Base-by-base conservation (phyloP, 257 asterid genomes). In the Gentiana dahurica region DNA sequence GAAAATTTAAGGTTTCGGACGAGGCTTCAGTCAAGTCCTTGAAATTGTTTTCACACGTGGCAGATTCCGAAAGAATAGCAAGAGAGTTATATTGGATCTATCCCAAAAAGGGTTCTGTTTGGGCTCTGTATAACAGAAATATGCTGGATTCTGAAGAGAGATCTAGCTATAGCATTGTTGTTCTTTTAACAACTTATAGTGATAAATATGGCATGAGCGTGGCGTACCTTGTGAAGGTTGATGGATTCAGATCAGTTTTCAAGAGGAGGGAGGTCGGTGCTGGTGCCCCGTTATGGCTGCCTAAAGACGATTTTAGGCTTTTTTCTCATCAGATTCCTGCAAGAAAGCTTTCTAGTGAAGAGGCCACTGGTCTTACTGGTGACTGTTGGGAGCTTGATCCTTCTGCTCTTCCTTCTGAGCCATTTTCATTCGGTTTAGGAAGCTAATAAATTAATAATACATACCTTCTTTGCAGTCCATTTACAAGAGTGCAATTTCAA, bases 321-420 rank as follows among this genome's bases (percentile, higher is more conserved):
- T 74, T 87, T 62, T 91, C 96, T 0, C 95, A 87, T 75, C 93
- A 67, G 66, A 87, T 91, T 72, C 94, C 93, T 36, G 88, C 94
- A 36, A 85, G 74, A 73, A 85, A 79, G 66, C 87, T 91, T 49
- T 71, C 87, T 13, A 88, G 87, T 34, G 79, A 81, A 63, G 95
- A 83, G 76, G 75, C 75, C 32, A 56, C 76, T 3, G 73, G 69
- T 55, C 90, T 91, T 72, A 77, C 89, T 13, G 81, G 76, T 68
- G 71, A 78, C 68, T 87, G 95, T 67, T 91, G 98, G 98, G 96
- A 85, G 69, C 79, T 91, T 7, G 96, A 91, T 73, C 90, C 94
- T 47, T 73, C 82, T 51, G 75, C 95, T 37, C 77, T 89, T 66
- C 68, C 81, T 68, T 75, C 77, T 4, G 61, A 70, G 69, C 50